These are phyloP conservation scores for Triangularia setosa DNA, from an alignment of 2,329 filamentous ascomycete species.

Conservation along the genomic window DNA sequence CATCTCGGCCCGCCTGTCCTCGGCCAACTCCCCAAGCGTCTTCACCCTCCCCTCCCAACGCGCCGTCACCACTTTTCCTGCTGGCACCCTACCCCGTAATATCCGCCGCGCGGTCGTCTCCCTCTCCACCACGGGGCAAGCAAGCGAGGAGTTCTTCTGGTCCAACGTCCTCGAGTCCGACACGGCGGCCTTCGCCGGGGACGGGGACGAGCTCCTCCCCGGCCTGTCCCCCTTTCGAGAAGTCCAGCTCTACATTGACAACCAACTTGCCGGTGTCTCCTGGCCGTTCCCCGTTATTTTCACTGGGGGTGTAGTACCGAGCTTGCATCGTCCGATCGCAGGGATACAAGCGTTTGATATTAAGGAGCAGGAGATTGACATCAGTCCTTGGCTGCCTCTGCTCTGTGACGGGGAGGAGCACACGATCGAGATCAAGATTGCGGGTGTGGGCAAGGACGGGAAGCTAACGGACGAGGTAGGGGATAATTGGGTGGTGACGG, in stretches of 20 bases:
- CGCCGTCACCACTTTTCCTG: conserved; percentile 51
- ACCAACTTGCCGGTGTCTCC: conserved; percentile 64
- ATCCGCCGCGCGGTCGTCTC: conserved; percentile 67
- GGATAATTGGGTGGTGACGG: conserved; percentile 71
- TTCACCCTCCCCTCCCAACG: conserved; percentile 63
- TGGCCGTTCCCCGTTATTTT: conserved; percentile 84
- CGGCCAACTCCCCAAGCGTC: conserved; percentile 54
- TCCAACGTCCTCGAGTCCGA: conserved; percentile 66
- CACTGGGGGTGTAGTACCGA: conserved; percentile 73
- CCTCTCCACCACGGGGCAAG: conserved; percentile 73
- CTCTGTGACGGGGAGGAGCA: conserved; percentile 64
- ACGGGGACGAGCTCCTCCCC: conserved; percentile 50
- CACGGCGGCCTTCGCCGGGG: conserved; percentile 53
- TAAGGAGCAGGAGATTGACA: conserved; percentile 75
- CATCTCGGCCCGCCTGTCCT: conserved; percentile 53
- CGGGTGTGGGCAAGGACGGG: conserved; percentile 58
- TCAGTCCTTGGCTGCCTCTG: conserved; percentile 69
- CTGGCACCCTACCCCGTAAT: conserved; percentile 56
- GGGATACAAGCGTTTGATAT: conserved; percentile 77
- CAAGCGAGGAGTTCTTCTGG: conserved; percentile 82
- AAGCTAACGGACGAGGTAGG: conserved; percentile 52
- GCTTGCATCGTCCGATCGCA: conserved; percentile 73
- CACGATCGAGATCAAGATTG: conserved; percentile 63
- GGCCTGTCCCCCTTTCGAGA: conserved; percentile 74
- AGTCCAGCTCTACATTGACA: conserved; percentile 72